A percentile compares a stretch with the other conserved stretches of the same genome.
These are phyloP conservation scores for Plasmodium yoelii DNA, from an alignment of 169 alveolate species.

Conservation along the genomic window DNA sequence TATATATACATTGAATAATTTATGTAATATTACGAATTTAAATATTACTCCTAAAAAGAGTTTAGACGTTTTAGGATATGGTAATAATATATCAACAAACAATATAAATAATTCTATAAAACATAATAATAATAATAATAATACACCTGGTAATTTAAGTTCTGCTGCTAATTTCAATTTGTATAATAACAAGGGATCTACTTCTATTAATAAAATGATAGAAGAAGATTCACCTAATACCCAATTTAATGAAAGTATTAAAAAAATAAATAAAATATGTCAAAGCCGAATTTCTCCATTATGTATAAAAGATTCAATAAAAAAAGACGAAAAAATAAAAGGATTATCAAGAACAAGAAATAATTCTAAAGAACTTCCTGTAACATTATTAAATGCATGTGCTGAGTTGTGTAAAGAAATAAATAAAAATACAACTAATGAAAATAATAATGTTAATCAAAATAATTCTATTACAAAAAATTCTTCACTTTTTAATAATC, in stretches of 20 bases:
- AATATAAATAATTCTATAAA: no score
- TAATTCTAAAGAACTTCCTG: conserved; percentile 65
- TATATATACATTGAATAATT: conserved; percentile 20
- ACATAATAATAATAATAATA: no score
- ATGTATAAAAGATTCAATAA: conserved; percentile 65
- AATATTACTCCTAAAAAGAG: conserved; percentile 48
- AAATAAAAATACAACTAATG: conserved; percentile 46
- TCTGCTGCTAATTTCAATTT: background rate
- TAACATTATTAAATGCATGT: conserved; percentile 60
- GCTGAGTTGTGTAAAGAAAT: conserved; percentile 71
- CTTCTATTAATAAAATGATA: conserved; percentile 59
- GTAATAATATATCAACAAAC: no score
- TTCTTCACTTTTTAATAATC: conserved; percentile 1
- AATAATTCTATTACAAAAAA: background rate
- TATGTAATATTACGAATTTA: conserved; percentile 26
- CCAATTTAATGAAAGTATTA: conserved; percentile 68
- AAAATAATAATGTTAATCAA: background rate
- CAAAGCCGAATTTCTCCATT: conserved; percentile 72
- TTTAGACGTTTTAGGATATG: background rate
- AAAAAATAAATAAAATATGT: conserved; percentile 69
- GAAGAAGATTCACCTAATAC: conserved; percentile 71
- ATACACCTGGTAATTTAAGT: no score
- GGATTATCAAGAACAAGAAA: conserved; percentile 11
- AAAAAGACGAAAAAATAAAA: conserved; percentile 55
- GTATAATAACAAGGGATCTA: background rate